Base-by-base conservation (phyloP, 2,329 filamentous ascomycete genomes). In the Bipolaris gigantea region DNA sequence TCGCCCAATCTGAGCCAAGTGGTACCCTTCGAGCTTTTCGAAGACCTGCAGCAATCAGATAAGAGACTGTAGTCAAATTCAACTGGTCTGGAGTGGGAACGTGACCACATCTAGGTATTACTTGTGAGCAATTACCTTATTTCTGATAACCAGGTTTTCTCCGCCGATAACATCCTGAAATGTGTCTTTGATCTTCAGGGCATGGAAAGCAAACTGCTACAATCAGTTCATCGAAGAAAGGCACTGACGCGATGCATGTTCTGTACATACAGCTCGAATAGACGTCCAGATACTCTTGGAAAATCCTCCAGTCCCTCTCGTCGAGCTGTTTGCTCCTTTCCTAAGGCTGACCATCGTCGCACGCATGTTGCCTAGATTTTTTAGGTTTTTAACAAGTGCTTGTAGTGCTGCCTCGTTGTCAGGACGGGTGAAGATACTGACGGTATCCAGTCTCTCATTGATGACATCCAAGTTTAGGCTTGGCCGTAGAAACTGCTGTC, bases 401-500 rank as follows among this genome's bases (percentile, higher is more conserved):
- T 80, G 75, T 6, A 90, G 64, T 0, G 76, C 68, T 2, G 81
- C 77, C 3, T 78, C 70, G 66, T 96, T 96, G 3, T 89, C 86
- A 0, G 87, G 81, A 5, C 81, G 80, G 1, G 89, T 73, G 25
- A 97, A 82, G 1, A 85, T 77, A 4, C 80, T 76, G 47, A 96
- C 86, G 1, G 88, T 85, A 19, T 81, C 78, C 51, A 96, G 86
- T 23, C 93, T 85, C 67, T 89, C 83, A 3, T 80, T 77, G 60
- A 99, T 94, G 5, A 87, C 65, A 0, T 79, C 73, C 0, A 89
- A 69, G 55, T 94, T 83, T 23, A 87, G 78, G 27, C 86, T 90
- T 19, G 94, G 94, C 0, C 89, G 85, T 7, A 97, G 77, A 61
- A 99, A 94, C 47, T 89, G 83, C 63, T 90, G 87, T n/a, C 89